These are phyloP conservation scores for Paecilomyces niveus DNA, from an alignment of 2,329 filamentous ascomycete genomes.

Conservation along the genomic window DNA sequence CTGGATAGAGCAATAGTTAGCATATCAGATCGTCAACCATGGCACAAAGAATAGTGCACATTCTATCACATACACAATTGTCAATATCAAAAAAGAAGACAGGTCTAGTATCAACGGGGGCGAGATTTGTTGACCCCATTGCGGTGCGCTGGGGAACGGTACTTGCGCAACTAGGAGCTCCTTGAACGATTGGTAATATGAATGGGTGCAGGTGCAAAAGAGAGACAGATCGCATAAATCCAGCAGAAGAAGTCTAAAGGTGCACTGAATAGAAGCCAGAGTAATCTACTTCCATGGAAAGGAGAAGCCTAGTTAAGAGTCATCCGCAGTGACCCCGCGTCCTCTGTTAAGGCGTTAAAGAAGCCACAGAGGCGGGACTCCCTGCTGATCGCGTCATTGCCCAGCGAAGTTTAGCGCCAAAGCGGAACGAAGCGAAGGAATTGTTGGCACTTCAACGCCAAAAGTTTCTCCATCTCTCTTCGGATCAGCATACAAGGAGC, in stretches of 20 bases:
- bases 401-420: constrained; percentile 10
- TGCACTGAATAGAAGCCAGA: neutral
- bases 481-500: neutral
- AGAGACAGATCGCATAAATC: neutral
- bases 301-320: neutral
- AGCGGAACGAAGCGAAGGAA: constrained; percentile 1
- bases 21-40: neutral
- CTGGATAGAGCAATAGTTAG: constrained; percentile 25
- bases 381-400: constrained; percentile 2
- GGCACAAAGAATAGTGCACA: neutral
- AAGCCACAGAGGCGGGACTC: neutral
- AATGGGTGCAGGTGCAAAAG: neutral
- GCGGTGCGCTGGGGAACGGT: neutral
- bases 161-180: neutral
- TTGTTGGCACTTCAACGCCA: constrained; percentile 1
- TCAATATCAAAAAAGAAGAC: constrained; percentile 88
- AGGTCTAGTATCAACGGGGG: constrained; percentile 35
- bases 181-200: neutral
- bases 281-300: neutral
- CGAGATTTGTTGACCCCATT: neutral
- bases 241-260: neutral
- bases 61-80: constrained; percentile 64
- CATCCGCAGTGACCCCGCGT: neutral
- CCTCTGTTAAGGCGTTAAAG: neutral
- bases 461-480: neutral